A percentile compares a stretch with the other conserved stretches of the same genome.
Evolutionary conservation across 345 rosid genomes (phyloP).

Genomic region (Camelina sativa): DNA sequence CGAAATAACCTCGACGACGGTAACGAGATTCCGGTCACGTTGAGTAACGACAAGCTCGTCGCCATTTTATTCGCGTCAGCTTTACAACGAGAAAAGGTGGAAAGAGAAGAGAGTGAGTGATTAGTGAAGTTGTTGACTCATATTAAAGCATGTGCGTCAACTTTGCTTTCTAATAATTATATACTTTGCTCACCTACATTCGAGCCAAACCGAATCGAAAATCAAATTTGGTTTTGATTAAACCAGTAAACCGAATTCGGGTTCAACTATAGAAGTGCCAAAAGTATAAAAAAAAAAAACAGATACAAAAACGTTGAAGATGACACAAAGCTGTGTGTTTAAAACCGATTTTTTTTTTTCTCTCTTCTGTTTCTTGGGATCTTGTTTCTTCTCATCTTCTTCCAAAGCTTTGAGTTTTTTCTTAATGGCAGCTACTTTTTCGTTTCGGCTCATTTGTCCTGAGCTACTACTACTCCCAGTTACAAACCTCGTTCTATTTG

Average conservation of each 20-base stretch:
- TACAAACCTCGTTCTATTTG: constrained; percentile 45
- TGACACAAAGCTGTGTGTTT: neutral
- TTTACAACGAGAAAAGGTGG: constrained; percentile 11
- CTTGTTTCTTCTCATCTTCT: constrained; percentile 51
- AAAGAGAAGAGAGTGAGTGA: neutral
- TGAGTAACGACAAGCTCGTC: constrained; percentile 42
- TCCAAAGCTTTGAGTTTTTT: constrained; percentile 85
- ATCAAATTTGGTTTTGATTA: neutral
- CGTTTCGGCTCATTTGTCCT: constrained; percentile 65
- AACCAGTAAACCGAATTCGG: neutral
- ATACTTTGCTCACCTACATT: neutral
- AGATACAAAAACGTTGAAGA: neutral
- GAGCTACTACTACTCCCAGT: constrained; percentile 53
- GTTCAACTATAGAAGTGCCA: neutral
- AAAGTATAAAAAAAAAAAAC: neutral
- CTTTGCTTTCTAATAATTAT: neutral
- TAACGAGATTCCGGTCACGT: constrained; percentile 23
- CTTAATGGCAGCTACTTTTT: constrained; percentile 86
- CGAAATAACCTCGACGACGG: constrained; percentile 21
- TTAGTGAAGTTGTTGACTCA: constrained; percentile 32
- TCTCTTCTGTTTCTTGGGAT: constrained; percentile 69
- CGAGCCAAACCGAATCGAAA: neutral
- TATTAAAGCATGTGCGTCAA: constrained; percentile 24
- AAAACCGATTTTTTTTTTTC: neutral
- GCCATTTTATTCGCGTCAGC: constrained; percentile 48